These are phyloP conservation scores for Chrysanthemum lavandulifolium DNA, from an alignment of 129 eudicot genomes.

Conservation along the genomic window DNA sequence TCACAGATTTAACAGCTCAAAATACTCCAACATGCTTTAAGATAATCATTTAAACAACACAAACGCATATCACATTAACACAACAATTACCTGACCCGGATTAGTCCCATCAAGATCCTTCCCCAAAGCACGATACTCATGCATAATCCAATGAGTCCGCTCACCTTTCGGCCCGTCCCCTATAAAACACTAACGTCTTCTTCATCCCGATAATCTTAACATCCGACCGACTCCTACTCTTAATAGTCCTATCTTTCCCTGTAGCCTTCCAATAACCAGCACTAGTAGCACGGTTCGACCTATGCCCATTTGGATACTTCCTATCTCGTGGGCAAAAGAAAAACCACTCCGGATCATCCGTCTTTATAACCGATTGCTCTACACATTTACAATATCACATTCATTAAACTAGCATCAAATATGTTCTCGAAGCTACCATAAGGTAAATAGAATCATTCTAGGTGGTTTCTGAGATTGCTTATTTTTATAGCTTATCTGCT, in stretches of 20 bases:
- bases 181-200: constrained; percentile 61
- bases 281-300: constrained; percentile 65
- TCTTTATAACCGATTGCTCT: constrained; percentile 64
- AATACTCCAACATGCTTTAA: no score
- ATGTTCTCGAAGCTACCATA: no score
- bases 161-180: constrained; percentile 77
- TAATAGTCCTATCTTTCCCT: constrained; percentile 69
- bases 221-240: constrained; percentile 31
- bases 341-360: constrained; percentile 75
- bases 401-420: not conserved
- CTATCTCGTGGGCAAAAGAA: constrained; percentile 70
- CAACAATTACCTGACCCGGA: constrained; percentile 53
- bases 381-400: not conserved
- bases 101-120: constrained; percentile 64
- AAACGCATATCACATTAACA: not conserved
- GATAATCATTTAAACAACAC: no score
- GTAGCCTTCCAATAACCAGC: constrained; percentile 78
- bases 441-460: not conserved
- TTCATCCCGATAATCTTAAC: constrained; percentile 53
- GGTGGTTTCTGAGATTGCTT: no score
- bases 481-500: no score
- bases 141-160: constrained; percentile 77
- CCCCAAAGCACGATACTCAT: constrained; percentile 65
- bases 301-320: constrained; percentile 71
- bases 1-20: no score